A percentile compares a stretch with the other conserved stretches of the same genome.
Evolutionary conservation across 2,329 filamentous ascomycete genomes (phyloP).

Genomic region (Coniochaeta prunicola): DNA sequence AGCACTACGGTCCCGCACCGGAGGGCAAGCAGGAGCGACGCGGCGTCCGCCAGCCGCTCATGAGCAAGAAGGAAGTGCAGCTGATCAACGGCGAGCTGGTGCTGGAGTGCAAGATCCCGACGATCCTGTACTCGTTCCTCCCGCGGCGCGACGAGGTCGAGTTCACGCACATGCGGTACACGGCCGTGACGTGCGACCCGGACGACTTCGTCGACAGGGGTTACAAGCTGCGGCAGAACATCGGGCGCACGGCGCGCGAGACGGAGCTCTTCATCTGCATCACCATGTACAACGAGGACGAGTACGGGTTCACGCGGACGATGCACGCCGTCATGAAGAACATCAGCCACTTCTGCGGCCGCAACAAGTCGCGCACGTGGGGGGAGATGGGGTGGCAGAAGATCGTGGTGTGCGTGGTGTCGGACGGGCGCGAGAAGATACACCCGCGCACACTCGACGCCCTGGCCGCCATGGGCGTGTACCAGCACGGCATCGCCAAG

Average conservation of each 20-base stretch:
- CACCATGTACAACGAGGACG: conserved; percentile 56
- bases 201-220: conserved; percentile 85
- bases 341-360: conserved; percentile 90
- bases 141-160: conserved; percentile 88
- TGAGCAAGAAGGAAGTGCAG: conserved; percentile 88
- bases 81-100: conserved; percentile 97
- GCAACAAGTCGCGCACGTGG: conserved; percentile 90
- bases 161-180: conserved; percentile 98
- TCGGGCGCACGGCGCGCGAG: conserved; percentile 75
- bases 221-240: conserved; percentile 88
- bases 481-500: conserved; percentile 97
- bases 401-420: conserved; percentile 95
- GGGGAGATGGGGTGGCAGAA: conserved; percentile 98
- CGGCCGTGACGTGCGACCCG: conserved; percentile 94
- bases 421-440: conserved; percentile 83
- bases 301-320: conserved; percentile 90
- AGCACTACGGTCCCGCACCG: conserved; percentile 83
- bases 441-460: conserved; percentile 91
- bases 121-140: conserved; percentile 94
- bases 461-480: conserved; percentile 92
- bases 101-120: conserved; percentile 97
- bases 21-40: conserved; percentile 79
- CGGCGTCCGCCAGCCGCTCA: conserved; percentile 79
- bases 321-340: conserved; percentile 99
- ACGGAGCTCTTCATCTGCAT: conserved; percentile 67